Conservation (phyloP, 441 rosid genomes). For the Erodium chrysanthum region DNA sequence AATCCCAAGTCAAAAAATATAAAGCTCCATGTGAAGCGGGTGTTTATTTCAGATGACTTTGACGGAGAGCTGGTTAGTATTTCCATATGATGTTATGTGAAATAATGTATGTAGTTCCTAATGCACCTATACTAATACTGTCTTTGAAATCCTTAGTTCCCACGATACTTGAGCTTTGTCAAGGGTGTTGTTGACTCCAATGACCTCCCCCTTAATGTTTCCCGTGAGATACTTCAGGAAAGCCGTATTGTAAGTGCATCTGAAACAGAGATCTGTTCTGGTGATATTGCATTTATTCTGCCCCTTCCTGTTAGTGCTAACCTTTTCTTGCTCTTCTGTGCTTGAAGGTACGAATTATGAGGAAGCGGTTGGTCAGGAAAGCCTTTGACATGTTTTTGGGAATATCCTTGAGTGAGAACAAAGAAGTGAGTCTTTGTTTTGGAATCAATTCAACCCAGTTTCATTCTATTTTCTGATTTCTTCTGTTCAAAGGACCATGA, state of each 20-base stretch:
- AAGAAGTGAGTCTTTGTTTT: slow-evolving; percentile 46
- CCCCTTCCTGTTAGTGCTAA: background rate
- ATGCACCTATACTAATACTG: background rate
- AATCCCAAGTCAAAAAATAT: slow-evolving; percentile 90
- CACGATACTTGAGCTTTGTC: slow-evolving; percentile 87
- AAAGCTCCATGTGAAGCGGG: slow-evolving; percentile 82
- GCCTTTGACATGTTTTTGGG: slow-evolving; percentile 95
- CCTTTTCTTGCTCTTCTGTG: background rate
- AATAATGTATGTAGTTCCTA: slow-evolving; percentile 13
- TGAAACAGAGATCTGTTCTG: background rate
- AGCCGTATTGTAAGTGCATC: slow-evolving; percentile 62
- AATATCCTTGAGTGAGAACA: slow-evolving; percentile 66
- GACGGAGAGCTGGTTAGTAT: slow-evolving; percentile 68
- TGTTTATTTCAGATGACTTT: slow-evolving; percentile 39
- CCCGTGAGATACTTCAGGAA: slow-evolving; percentile 96
- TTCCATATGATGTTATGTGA: background rate
- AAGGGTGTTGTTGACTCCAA: slow-evolving; percentile 92
- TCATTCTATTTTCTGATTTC: background rate
- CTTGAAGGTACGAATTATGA: slow-evolving; percentile 74
- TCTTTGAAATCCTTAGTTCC: slow-evolving; percentile 37
- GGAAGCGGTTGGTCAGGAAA: slow-evolving; percentile 89
- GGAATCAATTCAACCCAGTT: background rate
- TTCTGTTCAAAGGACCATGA: too few relatives aligned
- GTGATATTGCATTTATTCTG: background rate
- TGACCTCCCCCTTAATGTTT: slow-evolving; percentile 95